Conservation (phyloP, 2,329 filamentous ascomycete species). For the Cyclaneusma minus region DNA sequence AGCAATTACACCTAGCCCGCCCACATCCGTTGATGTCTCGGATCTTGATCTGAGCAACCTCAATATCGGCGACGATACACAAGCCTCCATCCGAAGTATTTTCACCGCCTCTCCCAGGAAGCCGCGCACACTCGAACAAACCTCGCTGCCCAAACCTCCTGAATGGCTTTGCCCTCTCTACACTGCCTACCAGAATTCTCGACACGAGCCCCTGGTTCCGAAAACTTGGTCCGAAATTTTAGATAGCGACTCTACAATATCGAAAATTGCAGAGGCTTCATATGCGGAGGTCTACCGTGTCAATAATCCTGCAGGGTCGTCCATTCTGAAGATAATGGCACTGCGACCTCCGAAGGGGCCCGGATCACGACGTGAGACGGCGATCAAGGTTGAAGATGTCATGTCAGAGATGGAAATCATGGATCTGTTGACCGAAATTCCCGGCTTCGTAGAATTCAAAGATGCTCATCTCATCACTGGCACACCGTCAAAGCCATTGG, state of each 20-base stretch:
- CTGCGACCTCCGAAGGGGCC: slow-evolving; percentile 33
- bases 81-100: too few relatives aligned
- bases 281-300: slow-evolving; percentile 52
- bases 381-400: slow-evolving; percentile 27
- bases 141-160: background rate
- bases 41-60: too few relatives aligned
- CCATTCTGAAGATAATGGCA: slow-evolving; percentile 50
- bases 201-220: slow-evolving; percentile 4
- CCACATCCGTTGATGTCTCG: too few relatives aligned
- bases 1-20: too few relatives aligned
- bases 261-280: slow-evolving; percentile 51
- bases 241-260: slow-evolving; percentile 32
- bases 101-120: too few relatives aligned
- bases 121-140: background rate
- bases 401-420: slow-evolving; percentile 46
- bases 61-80: too few relatives aligned
- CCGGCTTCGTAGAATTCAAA: slow-evolving; percentile 51
- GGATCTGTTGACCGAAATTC: slow-evolving; percentile 46
- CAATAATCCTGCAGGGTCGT: slow-evolving; percentile 40
- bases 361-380: slow-evolving; percentile 8
- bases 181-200: slow-evolving; percentile 9
- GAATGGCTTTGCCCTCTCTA: slow-evolving; percentile 9
- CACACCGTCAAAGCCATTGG: slow-evolving; percentile 32
- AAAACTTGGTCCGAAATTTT: slow-evolving; percentile 41
- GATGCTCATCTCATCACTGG: slow-evolving; percentile 45